A percentile compares a stretch with the other conserved stretches of the same genome.
Conservation (phyloP, 768 basidiomycete genomes). For the Boletus coccyginus region DNA sequence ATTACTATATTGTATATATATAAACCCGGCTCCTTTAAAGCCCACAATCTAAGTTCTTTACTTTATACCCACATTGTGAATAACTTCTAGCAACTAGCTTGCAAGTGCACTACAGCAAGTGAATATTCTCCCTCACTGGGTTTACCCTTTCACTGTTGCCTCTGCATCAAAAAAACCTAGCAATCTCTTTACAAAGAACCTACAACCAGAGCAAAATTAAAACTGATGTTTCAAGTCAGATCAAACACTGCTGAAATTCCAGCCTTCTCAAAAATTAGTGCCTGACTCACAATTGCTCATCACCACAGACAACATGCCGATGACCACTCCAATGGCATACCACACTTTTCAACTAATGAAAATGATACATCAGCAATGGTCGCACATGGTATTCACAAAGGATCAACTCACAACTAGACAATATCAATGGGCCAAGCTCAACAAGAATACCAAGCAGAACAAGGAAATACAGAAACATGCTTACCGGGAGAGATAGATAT, state of each 20-base stretch:
- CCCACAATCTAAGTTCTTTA: no score
- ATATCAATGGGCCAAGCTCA: not conserved
- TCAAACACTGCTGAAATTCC: conserved; percentile 3
- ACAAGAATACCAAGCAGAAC: not conserved
- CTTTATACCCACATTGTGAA: no score
- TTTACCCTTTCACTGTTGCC: no score
- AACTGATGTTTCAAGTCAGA: conserved; percentile 23
- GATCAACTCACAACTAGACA: conserved; percentile 18
- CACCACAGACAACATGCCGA: conserved; percentile 36
- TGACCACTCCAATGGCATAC: conserved; percentile 16
- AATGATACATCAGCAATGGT: not conserved
- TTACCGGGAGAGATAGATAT: conserved; percentile 15
- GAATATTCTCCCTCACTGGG: no score
- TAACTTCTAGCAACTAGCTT: no score
- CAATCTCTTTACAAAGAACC: no score
- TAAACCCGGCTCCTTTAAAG: no score
- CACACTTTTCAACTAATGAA: conserved; percentile 25
- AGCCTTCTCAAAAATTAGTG: not conserved
- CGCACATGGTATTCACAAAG: not conserved
- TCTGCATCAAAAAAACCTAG: no score
- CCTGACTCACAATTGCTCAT: conserved; percentile 35
- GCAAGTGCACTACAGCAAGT: no score
- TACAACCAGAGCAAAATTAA: conserved; percentile 40
- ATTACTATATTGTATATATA: no score
- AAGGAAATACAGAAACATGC: not conserved